phyloP scores from a whole-genome alignment of 768 basidiomycete species.

The Hericium coralloides region DNA sequence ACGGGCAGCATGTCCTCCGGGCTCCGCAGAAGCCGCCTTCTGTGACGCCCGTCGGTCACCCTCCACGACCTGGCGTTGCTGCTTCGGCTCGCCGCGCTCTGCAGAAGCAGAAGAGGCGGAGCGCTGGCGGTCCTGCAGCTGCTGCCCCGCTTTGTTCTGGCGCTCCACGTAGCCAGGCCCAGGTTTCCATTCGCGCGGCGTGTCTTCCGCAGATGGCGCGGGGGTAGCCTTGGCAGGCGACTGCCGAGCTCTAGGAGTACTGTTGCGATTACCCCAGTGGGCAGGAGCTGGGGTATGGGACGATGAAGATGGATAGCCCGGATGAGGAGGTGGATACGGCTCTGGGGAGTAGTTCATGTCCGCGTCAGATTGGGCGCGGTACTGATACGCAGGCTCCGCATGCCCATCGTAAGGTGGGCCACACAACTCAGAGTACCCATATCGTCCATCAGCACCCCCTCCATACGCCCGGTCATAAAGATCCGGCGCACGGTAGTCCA shows the following conservation, averaged over 20 bases:
- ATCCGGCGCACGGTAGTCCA: background rate
- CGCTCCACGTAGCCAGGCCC: background rate
- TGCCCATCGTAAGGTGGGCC: background rate
- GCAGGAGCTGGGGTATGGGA: background rate
- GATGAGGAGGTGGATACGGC: background rate
- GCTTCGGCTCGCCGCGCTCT: background rate
- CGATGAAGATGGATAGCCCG: background rate
- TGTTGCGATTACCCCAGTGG: background rate
- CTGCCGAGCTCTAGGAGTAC: background rate
- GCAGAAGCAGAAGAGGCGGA: background rate
- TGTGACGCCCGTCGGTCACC: background rate
- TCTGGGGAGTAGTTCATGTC: background rate
- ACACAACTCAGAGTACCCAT: background rate
- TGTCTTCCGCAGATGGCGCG: background rate
- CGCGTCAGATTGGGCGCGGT: background rate
- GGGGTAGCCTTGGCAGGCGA: background rate
- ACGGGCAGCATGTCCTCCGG: background rate
- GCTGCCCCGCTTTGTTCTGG: background rate
- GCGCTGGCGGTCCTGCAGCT: background rate
- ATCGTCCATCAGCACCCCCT: background rate
- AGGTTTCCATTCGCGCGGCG: background rate
- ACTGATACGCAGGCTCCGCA: background rate
- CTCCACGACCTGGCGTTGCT: background rate
- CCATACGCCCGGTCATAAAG: background rate
- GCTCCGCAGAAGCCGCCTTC: background rate